Evolutionary conservation across 148 eudicot species (phyloP).

Genomic region (Fagopyrum esculentum): DNA sequence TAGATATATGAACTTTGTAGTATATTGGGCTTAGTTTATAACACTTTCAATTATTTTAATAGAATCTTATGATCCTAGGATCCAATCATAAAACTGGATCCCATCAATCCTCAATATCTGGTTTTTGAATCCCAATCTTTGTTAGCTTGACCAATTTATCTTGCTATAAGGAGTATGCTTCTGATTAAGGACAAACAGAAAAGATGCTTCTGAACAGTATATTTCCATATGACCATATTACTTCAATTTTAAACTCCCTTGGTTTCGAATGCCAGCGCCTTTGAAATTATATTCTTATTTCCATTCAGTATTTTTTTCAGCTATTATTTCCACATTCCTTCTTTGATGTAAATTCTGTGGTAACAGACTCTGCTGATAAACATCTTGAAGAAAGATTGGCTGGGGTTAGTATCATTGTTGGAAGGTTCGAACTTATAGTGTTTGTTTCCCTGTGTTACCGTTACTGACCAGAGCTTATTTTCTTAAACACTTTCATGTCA

Average conservation of each 20-base stretch:
- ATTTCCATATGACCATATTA: background rate
- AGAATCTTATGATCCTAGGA: too few relatives aligned
- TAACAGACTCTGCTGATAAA: slow-evolving; percentile 48
- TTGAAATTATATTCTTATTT: background rate
- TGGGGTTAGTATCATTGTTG: slow-evolving; percentile 71
- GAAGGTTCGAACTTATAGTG: slow-evolving; percentile 41
- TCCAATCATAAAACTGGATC: too few relatives aligned
- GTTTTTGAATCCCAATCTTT: too few relatives aligned
- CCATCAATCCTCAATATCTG: too few relatives aligned
- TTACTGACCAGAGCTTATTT: background rate
- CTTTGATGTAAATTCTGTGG: slow-evolving; percentile 10
- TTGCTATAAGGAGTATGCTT: background rate
- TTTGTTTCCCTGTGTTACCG: background rate
- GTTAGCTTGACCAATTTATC: background rate
- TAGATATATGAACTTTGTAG: too few relatives aligned
- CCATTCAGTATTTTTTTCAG: background rate
- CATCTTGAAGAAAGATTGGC: slow-evolving; percentile 52
- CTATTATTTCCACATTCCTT: background rate
- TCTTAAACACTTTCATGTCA: background rate
- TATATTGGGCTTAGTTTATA: too few relatives aligned
- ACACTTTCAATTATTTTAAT: too few relatives aligned
- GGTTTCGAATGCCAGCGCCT: background rate
- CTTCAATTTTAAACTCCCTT: background rate
- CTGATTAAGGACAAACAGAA: too few relatives aligned
- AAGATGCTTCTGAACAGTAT: background rate